phyloP scores from a whole-genome alignment of 768 basidiomycete species.

The Russula compacta region DNA sequence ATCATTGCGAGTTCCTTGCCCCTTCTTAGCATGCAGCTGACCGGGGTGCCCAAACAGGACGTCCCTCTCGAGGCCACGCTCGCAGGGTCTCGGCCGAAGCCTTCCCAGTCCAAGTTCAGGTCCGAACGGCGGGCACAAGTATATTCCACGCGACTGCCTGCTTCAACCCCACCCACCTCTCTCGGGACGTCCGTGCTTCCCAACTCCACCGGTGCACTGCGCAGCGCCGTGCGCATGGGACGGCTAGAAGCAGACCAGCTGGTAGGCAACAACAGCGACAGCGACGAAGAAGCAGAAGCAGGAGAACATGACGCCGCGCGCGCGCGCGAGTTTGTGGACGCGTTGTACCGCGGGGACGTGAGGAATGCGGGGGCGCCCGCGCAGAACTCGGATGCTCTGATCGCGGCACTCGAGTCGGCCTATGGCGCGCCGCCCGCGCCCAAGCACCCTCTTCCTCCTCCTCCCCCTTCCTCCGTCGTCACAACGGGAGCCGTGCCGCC shows the following conservation, averaged over 20 bases:
- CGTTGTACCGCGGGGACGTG: slow-evolving; percentile 25
- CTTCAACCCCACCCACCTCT: slow-evolving; percentile 24
- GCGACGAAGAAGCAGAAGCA: slow-evolving; percentile 19
- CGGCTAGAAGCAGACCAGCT: slow-evolving; percentile 25
- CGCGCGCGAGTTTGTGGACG: slow-evolving; percentile 22
- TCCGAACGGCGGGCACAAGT: slow-evolving; percentile 31
- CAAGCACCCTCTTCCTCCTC: not conserved
- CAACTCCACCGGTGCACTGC: slow-evolving; percentile 22
- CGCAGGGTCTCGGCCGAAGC: slow-evolving; percentile 34
- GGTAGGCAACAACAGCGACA: slow-evolving; percentile 26
- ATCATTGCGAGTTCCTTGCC: not conserved
- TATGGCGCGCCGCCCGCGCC: slow-evolving; percentile 3
- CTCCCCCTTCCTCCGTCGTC: not conserved
- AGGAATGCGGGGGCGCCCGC: slow-evolving; percentile 25
- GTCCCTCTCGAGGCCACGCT: slow-evolving; percentile 36
- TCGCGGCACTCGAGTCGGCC: slow-evolving; percentile 12
- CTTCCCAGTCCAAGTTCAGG: slow-evolving; percentile 57
- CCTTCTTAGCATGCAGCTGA: not conserved
- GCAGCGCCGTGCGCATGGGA: slow-evolving; percentile 25
- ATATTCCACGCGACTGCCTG: slow-evolving; percentile 11
- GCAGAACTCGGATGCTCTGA: slow-evolving; percentile 9
- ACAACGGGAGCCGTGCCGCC: not conserved
- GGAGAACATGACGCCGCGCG: slow-evolving; percentile 20
- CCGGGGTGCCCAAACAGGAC: slow-evolving; percentile 27
- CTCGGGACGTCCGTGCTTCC: slow-evolving; percentile 27